Percentiles rank a stretch among this genome's conserved stretches.
phyloP scores from a whole-genome alignment of 495 filamentous ascomycete genomes.

The Lentithecium fluviatile region DNA sequence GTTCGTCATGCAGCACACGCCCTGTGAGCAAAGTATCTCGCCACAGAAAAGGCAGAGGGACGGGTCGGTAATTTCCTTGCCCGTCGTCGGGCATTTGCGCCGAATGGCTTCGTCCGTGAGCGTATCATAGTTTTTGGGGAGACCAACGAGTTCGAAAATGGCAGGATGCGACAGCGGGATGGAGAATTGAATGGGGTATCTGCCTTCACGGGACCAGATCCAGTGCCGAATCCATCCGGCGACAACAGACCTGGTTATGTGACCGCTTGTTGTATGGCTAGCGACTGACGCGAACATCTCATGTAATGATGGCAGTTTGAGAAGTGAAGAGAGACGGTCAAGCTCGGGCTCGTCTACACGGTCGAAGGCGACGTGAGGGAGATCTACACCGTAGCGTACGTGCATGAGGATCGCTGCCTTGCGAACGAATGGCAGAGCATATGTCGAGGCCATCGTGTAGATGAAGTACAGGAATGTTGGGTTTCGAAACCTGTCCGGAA shows the following conservation, averaged over 20 bases:
- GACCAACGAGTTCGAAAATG: slow-evolving; percentile 89
- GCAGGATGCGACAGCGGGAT: slow-evolving; percentile 73
- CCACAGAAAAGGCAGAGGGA: slow-evolving; percentile 93
- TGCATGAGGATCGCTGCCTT: slow-evolving; percentile 82
- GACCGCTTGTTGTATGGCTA: slow-evolving; percentile 20
- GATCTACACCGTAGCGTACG: slow-evolving; percentile 83
- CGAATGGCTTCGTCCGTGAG: slow-evolving; percentile 88
- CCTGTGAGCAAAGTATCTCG: slow-evolving; percentile 92
- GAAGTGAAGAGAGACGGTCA: slow-evolving; percentile 70
- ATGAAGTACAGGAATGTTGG: slow-evolving; percentile 45
- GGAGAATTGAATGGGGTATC: slow-evolving; percentile 24
- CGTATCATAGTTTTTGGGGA: slow-evolving; percentile 89
- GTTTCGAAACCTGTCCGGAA: neutral
- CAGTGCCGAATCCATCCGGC: slow-evolving; percentile 78
- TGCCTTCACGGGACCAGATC: slow-evolving; percentile 35
- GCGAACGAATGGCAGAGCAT: slow-evolving; percentile 84
- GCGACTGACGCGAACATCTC: slow-evolving; percentile 63
- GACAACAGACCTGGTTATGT: slow-evolving; percentile 55
- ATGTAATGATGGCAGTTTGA: slow-evolving; percentile 75
- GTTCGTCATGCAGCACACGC: slow-evolving; percentile 78
- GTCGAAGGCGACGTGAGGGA: slow-evolving; percentile 68
- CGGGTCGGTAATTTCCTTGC: slow-evolving; percentile 86
- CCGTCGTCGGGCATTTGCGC: slow-evolving; percentile 80
- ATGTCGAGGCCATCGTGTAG: slow-evolving; percentile 63
- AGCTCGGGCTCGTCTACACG: slow-evolving; percentile 71